Percentiles rank a stretch among this genome's conserved stretches.
Evolutionary conservation across 805 yeast genomes (phyloP).

Genomic region (Diddensiella santjacobensis): DNA sequence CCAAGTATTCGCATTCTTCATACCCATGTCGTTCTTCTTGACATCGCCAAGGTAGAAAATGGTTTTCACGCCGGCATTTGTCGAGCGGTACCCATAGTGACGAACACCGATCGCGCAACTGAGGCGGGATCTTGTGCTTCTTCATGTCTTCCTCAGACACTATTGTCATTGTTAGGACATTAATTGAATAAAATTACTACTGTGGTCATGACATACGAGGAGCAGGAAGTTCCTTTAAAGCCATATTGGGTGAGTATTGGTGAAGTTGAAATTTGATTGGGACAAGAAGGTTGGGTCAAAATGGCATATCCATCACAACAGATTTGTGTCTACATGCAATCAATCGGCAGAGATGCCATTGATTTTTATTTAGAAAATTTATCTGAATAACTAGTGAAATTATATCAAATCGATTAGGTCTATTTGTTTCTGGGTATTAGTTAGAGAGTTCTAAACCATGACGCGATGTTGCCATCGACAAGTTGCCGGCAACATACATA

Average conservation of each 20-base stretch:
- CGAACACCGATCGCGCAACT: slow-evolving; percentile 83
- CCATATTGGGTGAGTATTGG: slow-evolving; percentile 22
- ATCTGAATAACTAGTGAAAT: too few species aligned
- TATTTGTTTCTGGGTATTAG: too few species aligned
- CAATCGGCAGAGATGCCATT: too few species aligned
- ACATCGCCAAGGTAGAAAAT: slow-evolving; percentile 68
- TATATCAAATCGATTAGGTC: too few species aligned
- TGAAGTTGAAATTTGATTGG: slow-evolving; percentile 4
- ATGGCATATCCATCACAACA: too few species aligned
- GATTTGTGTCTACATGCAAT: too few species aligned
- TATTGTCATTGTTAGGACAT: slow-evolving; percentile 24
- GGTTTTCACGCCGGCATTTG: slow-evolving; percentile 55
- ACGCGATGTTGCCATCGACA: too few species aligned
- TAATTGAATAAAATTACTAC: background rate
- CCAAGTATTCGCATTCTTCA: slow-evolving; percentile 81
- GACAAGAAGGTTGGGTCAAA: background rate
- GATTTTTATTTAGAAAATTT: too few species aligned
- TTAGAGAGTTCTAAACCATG: too few species aligned
- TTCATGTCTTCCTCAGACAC: slow-evolving; percentile 84
- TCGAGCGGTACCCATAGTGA: slow-evolving; percentile 55
- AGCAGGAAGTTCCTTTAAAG: slow-evolving; percentile 17
- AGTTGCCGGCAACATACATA: too few species aligned
- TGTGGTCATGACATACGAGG: slow-evolving; percentile 20
- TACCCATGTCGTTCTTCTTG: slow-evolving; percentile 73
- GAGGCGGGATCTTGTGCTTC: slow-evolving; percentile 69